A percentile compares a stretch with the other conserved stretches of the same genome.
Conservation (phyloP, 352 stramenopile genomes). For the Blastocystis sp. region DNA sequence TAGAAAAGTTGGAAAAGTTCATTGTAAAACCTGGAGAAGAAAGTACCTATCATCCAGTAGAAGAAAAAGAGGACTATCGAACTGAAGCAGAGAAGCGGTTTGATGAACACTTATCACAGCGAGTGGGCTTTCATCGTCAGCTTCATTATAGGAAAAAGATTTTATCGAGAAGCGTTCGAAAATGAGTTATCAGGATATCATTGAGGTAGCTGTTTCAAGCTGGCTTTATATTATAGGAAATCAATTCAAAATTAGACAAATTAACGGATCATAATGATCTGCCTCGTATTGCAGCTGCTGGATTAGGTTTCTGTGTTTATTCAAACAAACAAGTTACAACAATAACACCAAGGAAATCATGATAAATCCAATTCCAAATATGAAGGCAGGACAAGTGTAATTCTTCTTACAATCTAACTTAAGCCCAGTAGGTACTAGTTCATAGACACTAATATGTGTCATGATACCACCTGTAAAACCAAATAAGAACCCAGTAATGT, state of each 20-base stretch:
- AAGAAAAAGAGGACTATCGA: slow-evolving; percentile 16
- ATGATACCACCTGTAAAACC: slow-evolving; percentile 84
- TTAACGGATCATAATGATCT: slow-evolving; percentile 57
- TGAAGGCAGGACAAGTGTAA: slow-evolving; percentile 74
- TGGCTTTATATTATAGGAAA: background rate
- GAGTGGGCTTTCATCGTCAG: background rate
- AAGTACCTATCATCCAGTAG: slow-evolving; percentile 37
- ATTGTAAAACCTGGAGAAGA: slow-evolving; percentile 52
- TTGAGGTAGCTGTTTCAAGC: background rate
- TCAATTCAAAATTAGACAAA: slow-evolving; percentile 51
- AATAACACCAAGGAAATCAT: slow-evolving; percentile 78
- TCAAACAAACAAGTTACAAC: background rate
- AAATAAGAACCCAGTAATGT: slow-evolving; percentile 75
- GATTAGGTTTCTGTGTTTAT: slow-evolving; percentile 1
- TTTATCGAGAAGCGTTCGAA: slow-evolving; percentile 44
- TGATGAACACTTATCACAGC: slow-evolving; percentile 21
- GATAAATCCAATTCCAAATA: slow-evolving; percentile 78
- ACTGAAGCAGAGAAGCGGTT: slow-evolving; percentile 54
- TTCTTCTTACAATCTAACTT: slow-evolving; percentile 78
- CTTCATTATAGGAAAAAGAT: slow-evolving; percentile 46
- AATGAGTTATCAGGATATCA: slow-evolving; percentile 43
- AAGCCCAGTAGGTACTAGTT: slow-evolving; percentile 83
- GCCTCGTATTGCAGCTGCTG: slow-evolving; percentile 50
- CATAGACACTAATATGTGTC: slow-evolving; percentile 81
- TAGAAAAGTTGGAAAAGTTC: slow-evolving; percentile 47